A percentile compares a stretch with the other conserved stretches of the same genome.
Evolutionary conservation across 2,329 filamentous ascomycete genomes (phyloP).

Genomic region (Aspergillus sp.): DNA sequence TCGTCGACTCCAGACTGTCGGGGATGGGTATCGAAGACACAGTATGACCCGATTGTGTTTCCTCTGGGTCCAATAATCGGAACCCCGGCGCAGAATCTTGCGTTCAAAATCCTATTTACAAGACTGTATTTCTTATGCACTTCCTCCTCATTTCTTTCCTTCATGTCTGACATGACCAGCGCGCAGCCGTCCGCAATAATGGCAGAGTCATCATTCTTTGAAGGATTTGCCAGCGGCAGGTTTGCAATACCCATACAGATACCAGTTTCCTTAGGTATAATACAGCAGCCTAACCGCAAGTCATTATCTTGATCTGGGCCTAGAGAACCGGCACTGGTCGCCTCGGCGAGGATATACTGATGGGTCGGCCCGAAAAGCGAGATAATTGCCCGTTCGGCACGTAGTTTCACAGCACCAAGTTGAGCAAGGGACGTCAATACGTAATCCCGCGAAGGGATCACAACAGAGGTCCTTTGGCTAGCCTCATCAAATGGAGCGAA

Average conservation of each 20-base stretch:
- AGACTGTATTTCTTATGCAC: slow-evolving; percentile 14
- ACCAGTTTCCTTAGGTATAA: slow-evolving; percentile 26
- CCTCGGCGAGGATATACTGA: slow-evolving; percentile 56
- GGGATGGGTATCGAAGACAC: slow-evolving; percentile 55
- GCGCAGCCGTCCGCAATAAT: neutral
- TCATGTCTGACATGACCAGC: neutral
- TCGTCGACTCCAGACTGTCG: slow-evolving; percentile 26
- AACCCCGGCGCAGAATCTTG: slow-evolving; percentile 54
- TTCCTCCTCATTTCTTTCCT: neutral
- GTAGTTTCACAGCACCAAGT: slow-evolving; percentile 46
- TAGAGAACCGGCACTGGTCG: slow-evolving; percentile 32
- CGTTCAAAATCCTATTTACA: slow-evolving; percentile 16
- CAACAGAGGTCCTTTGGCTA: slow-evolving; percentile 1
- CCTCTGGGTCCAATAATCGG: slow-evolving; percentile 58
- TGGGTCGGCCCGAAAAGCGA: slow-evolving; percentile 53
- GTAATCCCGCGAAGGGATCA: slow-evolving; percentile 29
- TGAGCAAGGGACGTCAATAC: slow-evolving; percentile 52
- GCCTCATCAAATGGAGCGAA: slow-evolving; percentile 15
- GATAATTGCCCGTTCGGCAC: slow-evolving; percentile 45
- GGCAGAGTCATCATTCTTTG: neutral
- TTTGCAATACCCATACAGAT: slow-evolving; percentile 26
- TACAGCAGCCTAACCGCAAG: slow-evolving; percentile 30
- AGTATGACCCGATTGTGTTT: slow-evolving; percentile 58
- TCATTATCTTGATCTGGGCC: slow-evolving; percentile 22
- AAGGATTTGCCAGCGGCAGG: neutral